phyloP scores from a whole-genome alignment of 2,329 filamentous ascomycete genomes.

The Coniochaeta prunicola region DNA sequence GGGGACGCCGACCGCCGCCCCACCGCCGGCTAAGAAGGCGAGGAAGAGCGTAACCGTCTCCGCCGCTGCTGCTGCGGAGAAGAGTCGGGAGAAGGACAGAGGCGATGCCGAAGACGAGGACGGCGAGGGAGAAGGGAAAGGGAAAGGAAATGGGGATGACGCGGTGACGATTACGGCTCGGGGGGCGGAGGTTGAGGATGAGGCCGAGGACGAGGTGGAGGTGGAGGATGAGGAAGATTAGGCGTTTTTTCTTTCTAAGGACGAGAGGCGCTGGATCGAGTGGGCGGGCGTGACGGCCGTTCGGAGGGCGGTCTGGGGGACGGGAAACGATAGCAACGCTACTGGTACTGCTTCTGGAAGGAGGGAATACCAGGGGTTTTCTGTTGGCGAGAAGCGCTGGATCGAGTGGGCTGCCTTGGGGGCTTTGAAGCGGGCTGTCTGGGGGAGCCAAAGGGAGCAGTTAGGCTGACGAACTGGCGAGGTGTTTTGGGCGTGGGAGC shows the following conservation, averaged over 20 bases:
- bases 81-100: conserved; percentile 3
- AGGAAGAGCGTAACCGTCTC: conserved; percentile 20
- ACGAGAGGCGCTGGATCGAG: neutral
- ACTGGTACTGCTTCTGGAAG: neutral
- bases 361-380: neutral
- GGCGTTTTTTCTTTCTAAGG: neutral
- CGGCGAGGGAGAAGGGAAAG: conserved; percentile 11
- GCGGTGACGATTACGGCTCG: conserved; percentile 19
- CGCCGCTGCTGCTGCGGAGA: neutral
- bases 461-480: no score
- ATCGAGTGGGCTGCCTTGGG: neutral
- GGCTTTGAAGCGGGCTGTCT: neutral
- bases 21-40: neutral
- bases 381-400: neutral
- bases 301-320: neutral
- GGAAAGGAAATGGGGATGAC: conserved; percentile 24
- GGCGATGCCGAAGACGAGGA: neutral
- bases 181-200: no score
- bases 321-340: no score
- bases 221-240: neutral
- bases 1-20: no score
- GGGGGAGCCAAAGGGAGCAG: no score
- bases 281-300: neutral
- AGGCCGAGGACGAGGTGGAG: no score
- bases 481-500: neutral